Evolutionary conservation across 1,284 basidiomycete species (phyloP), one percentile per base, ranked within the genome.

Genomic region (Cryptococcus jaspeensis): DNA sequence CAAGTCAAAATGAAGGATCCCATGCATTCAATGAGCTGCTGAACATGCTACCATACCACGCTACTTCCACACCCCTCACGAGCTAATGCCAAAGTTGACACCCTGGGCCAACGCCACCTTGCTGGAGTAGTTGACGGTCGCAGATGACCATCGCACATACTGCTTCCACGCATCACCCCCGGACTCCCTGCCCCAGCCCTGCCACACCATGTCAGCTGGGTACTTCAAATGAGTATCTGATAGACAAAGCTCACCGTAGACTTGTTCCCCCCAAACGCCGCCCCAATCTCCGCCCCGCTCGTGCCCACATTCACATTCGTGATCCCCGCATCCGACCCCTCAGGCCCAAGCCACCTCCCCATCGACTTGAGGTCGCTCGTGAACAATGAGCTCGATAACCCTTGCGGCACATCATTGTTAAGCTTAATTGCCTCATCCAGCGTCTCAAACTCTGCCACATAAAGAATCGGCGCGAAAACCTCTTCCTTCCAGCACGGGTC

Each of bases 81-180:
- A 49, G 23, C 48, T 37, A 18, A 61, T 40, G 7, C 77, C 78
- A 79, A 96, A 97, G 65, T 83, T 85, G 59, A 97, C 92, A 6
- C 93, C 93, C 78, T 97, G 93, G 0, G 93, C 93, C 25, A 97
- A 81, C 11, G 90, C 91, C 47, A 92, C 87, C 67, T 86, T 84
- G 71, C 90, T 84, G 35, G 89, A 91, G 79, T 90, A 97, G 79
- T 97, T 98, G 75, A 98, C 82, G 7, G 93, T 97, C 73, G 90
- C 92, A 85, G 71, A 64, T 42, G 66, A 69, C 74, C 74, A 76
- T 47, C 74, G 56, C 37, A 74, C 72, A 52, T 76, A 76, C 56
- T 95, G 90, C 77, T 94, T 94, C 93, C 93, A 97, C 23, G 93
- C 89, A 76, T 97, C 93, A 46, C 93, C 93, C 37, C 93, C 93